Base-by-base conservation (phyloP, 495 filamentous ascomycete genomes). In the Tuber brumale region DNA sequence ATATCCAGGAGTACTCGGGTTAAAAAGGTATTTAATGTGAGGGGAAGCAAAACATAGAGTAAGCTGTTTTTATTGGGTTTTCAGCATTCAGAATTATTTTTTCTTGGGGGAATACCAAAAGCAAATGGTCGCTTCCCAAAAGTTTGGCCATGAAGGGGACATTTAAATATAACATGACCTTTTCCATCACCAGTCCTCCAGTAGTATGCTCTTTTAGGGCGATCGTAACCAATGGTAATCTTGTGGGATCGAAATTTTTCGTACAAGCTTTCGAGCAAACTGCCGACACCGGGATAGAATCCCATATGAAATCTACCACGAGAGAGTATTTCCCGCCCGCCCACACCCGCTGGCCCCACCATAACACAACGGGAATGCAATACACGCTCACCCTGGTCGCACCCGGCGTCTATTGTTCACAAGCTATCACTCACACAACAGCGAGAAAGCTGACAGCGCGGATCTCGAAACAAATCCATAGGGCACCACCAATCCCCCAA, bases 1-100 rank as follows among this genome's bases (percentile, higher is more conserved):
- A 77, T 31, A 76, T 83, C 44, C 81, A 83, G 72, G 82, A 83
- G 69, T 83, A 83, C 57, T 77, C 72, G 18, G 79, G 76, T 75
- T 83, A 79, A 79, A 57, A 18, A 74, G 23, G 37, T 70, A 21
- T 70, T 39, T 66, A 66, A 66, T 66, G 27, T 61, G 12, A 16
- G 57, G 57, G 27, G n/a, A 66, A 31, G 57, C 2, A 66, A 66
- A 66, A 66, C 57, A 66, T 66, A 66, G 57, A 66, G 57, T 18
- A 31, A 66, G 57, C 27, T 14, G 31, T 66, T 31, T 27, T 31
- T 66, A 31, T 66, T 31, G n/a, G n/a, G 57, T 66, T 66, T 66
- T 31, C 57, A 66, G 57, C 57, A 31, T 31, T 66, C 57, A 66
- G 57, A 61, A 66, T 66, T 31, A 31, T 31, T n/a, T 66, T 31